A percentile compares a stretch with the other conserved stretches of the same genome.
phyloP scores from a whole-genome alignment of 1,139 yeast species.

The Hansenula lynferdii region DNA sequence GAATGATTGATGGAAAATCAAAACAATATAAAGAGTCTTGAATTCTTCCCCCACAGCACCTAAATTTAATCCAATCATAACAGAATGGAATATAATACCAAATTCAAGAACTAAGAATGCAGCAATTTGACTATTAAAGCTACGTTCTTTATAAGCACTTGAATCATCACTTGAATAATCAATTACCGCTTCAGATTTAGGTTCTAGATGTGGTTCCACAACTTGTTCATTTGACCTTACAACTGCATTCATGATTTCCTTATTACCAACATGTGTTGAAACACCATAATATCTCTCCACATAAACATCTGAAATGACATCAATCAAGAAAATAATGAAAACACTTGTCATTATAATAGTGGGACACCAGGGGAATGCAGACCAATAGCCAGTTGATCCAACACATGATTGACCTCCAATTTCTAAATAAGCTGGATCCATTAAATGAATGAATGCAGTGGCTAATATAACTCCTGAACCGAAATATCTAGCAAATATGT shows the following conservation, averaged over 20 bases:
- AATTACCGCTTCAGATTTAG: background rate
- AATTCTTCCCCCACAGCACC: conserved; percentile 68
- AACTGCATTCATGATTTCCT: conserved; percentile 11
- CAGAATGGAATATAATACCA: conserved; percentile 68
- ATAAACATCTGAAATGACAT: conserved; percentile 23
- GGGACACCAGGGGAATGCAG: conserved; percentile 23
- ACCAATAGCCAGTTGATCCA: conserved; percentile 31
- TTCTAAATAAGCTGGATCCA: conserved; percentile 57
- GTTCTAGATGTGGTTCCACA: background rate
- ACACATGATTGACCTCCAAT: conserved; percentile 37
- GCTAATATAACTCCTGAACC: conserved; percentile 85
- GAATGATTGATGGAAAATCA: conserved; percentile 78
- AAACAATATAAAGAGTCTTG: conserved; percentile 60
- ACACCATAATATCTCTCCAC: conserved; percentile 25
- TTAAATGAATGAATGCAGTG: conserved; percentile 71
- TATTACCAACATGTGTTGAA: conserved; percentile 6
- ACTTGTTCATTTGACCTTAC: conserved; percentile 4
- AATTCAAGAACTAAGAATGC: conserved; percentile 59
- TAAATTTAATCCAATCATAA: conserved; percentile 61
- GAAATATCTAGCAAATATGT: conserved; percentile 63
- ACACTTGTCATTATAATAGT: conserved; percentile 24
- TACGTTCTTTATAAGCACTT: background rate
- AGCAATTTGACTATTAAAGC: conserved; percentile 29
- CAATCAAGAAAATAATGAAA: conserved; percentile 23
- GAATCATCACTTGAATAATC: background rate